Evolutionary conservation across 2,329 filamentous ascomycete genomes (phyloP).

Genomic region (Fusarium illudens): DNA sequence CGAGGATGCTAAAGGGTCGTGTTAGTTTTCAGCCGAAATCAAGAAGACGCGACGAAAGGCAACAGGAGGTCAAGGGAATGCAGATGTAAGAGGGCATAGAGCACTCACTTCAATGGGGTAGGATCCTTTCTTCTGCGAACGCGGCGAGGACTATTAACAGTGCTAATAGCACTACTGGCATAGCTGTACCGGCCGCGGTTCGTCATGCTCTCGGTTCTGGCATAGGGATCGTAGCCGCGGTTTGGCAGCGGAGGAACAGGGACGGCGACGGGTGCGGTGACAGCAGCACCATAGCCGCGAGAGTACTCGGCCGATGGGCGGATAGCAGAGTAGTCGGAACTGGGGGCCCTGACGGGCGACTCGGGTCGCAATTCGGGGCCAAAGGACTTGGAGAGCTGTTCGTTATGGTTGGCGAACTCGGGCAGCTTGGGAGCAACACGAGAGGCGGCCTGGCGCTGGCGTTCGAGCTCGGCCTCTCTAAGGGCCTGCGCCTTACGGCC

Average conservation of each 20-base stretch:
- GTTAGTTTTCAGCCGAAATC: neutral
- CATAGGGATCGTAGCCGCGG: slow-evolving; percentile 77
- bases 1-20: slow-evolving; percentile 72
- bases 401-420: slow-evolving; percentile 59
- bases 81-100: neutral
- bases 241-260: slow-evolving; percentile 68
- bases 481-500: slow-evolving; percentile 67
- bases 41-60: neutral
- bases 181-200: slow-evolving; percentile 97
- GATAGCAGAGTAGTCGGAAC: slow-evolving; percentile 51
- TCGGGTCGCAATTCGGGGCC: slow-evolving; percentile 68
- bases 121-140: slow-evolving; percentile 96
- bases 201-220: slow-evolving; percentile 92
- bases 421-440: slow-evolving; percentile 61
- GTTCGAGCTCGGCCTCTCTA: slow-evolving; percentile 60
- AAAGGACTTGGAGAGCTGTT: slow-evolving; percentile 56
- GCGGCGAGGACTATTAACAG: slow-evolving; percentile 90
- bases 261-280: slow-evolving; percentile 44
- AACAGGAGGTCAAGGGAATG: neutral
- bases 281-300: slow-evolving; percentile 52
- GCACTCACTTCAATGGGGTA: slow-evolving; percentile 94
- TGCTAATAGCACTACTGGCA: slow-evolving; percentile 88
- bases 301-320: slow-evolving; percentile 62
- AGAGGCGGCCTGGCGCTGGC: slow-evolving; percentile 58
- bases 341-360: slow-evolving; percentile 66